Evolutionary conservation across 345 rosid species (phyloP).

Genomic region (Boechera stricta): DNA sequence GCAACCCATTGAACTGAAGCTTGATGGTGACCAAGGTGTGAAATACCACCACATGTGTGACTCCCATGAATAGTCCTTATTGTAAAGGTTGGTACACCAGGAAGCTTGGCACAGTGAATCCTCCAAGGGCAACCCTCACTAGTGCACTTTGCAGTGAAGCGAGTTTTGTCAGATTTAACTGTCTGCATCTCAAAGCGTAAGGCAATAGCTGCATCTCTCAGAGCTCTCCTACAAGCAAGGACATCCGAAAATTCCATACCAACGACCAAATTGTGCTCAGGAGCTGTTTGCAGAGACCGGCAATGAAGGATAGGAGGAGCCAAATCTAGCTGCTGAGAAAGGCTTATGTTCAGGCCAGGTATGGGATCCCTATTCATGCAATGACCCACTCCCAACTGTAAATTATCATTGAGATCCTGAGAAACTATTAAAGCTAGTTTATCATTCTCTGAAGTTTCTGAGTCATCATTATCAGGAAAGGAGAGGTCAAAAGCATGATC

Average conservation of each 20-base stretch:
- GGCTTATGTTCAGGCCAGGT: slow-evolving; percentile 45
- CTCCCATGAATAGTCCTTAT: slow-evolving; percentile 85
- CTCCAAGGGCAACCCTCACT: slow-evolving; percentile 95
- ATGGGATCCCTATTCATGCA: slow-evolving; percentile 60
- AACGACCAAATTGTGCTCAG: slow-evolving; percentile 62
- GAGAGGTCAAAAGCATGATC: slow-evolving; percentile 45
- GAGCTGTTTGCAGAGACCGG: slow-evolving; percentile 56
- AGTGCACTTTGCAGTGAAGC: slow-evolving; percentile 94
- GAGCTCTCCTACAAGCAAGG: slow-evolving; percentile 86
- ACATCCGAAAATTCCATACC: slow-evolving; percentile 98
- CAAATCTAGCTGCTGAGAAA: slow-evolving; percentile 53
- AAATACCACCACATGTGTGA: slow-evolving; percentile 88
- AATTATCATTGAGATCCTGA: slow-evolving; percentile 40
- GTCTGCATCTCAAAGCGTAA: slow-evolving; percentile 98
- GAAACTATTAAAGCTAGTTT: slow-evolving; percentile 38
- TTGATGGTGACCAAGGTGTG: slow-evolving; percentile 98
- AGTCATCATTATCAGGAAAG: slow-evolving; percentile 37
- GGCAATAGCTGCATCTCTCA: slow-evolving; percentile 94
- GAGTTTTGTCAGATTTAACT: slow-evolving; percentile 91
- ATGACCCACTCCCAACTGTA: slow-evolving; percentile 61
- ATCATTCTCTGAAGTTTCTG: slow-evolving; percentile 39
- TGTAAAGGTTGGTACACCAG: slow-evolving; percentile 92
- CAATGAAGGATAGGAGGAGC: slow-evolving; percentile 63
- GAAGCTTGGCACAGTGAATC: slow-evolving; percentile 95
- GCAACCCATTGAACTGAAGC: slow-evolving; percentile 99